A percentile compares a stretch with the other conserved stretches of the same genome.
phyloP scores from a whole-genome alignment of 805 yeast species.

The Alloascoidea hylecoeti region DNA sequence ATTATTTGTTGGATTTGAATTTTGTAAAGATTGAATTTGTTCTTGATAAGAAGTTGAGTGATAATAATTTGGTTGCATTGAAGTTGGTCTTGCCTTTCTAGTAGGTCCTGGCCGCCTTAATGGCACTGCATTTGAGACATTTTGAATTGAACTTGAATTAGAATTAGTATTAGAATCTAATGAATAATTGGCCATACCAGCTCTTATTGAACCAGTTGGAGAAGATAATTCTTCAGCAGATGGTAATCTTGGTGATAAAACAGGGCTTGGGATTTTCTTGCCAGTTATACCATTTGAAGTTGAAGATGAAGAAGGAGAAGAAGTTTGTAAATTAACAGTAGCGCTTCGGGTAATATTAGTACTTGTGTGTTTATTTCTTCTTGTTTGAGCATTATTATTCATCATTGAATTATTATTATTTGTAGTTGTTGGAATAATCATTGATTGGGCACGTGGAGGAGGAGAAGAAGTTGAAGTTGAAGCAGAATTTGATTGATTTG shows the following conservation, averaged over 20 bases:
- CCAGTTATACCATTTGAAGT: slow-evolving; percentile 7
- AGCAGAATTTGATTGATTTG: slow-evolving; percentile 24
- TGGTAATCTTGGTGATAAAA: background rate
- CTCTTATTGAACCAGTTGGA: slow-evolving; percentile 11
- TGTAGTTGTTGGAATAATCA: slow-evolving; percentile 3
- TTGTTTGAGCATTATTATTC: slow-evolving; percentile 13
- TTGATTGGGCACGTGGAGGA: slow-evolving; percentile 15
- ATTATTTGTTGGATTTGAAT: too few relatives aligned
- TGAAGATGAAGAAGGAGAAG: too few relatives aligned
- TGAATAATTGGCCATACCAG: slow-evolving; percentile 8
- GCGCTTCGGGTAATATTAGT: too few relatives aligned
- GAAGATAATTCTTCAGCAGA: background rate
- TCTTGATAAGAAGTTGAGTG: too few relatives aligned
- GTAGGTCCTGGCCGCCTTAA: slow-evolving; percentile 26
- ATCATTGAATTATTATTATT: background rate
- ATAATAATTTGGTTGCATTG: slow-evolving; percentile 59
- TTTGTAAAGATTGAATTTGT: too few relatives aligned
- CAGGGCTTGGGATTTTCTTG: slow-evolving; percentile 1
- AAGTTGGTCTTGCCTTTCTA: slow-evolving; percentile 69
- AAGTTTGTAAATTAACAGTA: too few relatives aligned
- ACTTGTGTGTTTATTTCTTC: slow-evolving; percentile 33
- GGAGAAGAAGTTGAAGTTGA: slow-evolving; percentile 22
- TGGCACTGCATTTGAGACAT: slow-evolving; percentile 7
- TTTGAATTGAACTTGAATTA: too few relatives aligned
- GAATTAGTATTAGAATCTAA: background rate